A percentile compares a stretch with the other conserved stretches of the same genome.
These are phyloP conservation scores for Saccharomyces hybrid DNA, from an alignment of 1,139 yeast species.

Conservation along the genomic window DNA sequence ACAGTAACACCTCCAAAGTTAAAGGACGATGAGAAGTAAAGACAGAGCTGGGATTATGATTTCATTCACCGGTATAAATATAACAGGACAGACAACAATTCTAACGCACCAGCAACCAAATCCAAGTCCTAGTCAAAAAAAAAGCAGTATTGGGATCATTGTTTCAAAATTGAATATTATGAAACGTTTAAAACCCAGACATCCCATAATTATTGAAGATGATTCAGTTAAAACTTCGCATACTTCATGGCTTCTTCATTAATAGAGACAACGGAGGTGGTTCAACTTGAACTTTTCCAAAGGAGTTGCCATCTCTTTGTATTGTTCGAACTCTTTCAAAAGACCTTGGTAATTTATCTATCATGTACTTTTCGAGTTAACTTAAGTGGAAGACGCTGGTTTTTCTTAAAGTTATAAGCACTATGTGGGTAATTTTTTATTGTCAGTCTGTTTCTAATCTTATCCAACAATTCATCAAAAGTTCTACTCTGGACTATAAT, in stretches of 20 bases:
- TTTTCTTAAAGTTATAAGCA: not conserved
- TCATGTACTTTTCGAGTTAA: not conserved
- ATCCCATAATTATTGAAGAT: not conserved
- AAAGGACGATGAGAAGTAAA: not conserved
- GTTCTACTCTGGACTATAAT: not conserved
- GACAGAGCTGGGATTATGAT: not conserved
- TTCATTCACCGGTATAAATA: not conserved
- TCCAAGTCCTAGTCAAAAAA: not conserved
- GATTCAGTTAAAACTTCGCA: not conserved
- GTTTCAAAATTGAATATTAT: not conserved
- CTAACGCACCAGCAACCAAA: not conserved
- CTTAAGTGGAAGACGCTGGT: not conserved
- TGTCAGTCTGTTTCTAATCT: not conserved
- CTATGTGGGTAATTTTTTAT: not conserved
- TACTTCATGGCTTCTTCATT: not conserved
- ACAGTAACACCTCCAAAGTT: not conserved
- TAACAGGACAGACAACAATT: not conserved
- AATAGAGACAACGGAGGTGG: not conserved
- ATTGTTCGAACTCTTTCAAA: not conserved
- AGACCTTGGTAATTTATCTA: not conserved
- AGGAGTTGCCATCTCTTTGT: not conserved
- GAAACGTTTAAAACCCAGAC: not conserved
- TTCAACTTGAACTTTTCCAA: not conserved
- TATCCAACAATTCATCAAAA: not conserved
- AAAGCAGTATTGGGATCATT: not conserved